Conservation (phyloP, 441 rosid species). For the Flueggea neowawraea region DNA sequence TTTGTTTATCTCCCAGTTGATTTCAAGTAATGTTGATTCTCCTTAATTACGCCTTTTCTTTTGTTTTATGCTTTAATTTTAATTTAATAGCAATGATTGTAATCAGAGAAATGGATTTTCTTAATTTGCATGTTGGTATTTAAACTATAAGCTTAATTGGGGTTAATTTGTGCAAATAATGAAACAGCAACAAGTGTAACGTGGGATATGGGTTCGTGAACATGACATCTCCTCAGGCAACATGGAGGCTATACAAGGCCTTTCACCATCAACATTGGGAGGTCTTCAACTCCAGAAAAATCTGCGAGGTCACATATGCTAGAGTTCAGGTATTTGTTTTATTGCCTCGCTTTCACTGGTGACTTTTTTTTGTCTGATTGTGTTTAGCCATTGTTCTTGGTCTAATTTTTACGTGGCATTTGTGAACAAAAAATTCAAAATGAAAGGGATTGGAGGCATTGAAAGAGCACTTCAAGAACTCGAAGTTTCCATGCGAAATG, state of each 20-base stretch:
- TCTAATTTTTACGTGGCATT: background rate
- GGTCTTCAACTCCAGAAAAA: slow-evolving; percentile 91
- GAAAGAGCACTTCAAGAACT: slow-evolving; percentile 89
- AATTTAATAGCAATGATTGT: too few relatives aligned
- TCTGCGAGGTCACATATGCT: slow-evolving; percentile 88
- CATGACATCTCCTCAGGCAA: slow-evolving; percentile 89
- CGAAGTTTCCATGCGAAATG: slow-evolving; percentile 84
- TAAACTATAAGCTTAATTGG: background rate
- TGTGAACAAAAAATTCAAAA: background rate
- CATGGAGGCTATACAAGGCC: slow-evolving; percentile 80
- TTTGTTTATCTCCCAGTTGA: slow-evolving; percentile 95
- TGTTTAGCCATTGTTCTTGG: background rate
- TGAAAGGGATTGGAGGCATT: slow-evolving; percentile 77
- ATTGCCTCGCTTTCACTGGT: background rate
- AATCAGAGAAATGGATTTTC: background rate
- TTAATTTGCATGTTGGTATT: background rate
- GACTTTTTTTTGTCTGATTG: background rate
- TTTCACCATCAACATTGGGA: slow-evolving; percentile 91
- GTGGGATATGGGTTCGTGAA: slow-evolving; percentile 99
- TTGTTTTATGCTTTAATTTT: background rate
- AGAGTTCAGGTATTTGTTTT: slow-evolving; percentile 70
- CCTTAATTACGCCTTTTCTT: background rate
- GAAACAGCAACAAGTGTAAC: slow-evolving; percentile 86
- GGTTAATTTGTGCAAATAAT: background rate
- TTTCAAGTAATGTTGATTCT: slow-evolving; percentile 58